Percentiles rank a stretch among this genome's conserved stretches.
Conservation (phyloP, 129 eudicot genomes). For the Sambucus nigra region DNA sequence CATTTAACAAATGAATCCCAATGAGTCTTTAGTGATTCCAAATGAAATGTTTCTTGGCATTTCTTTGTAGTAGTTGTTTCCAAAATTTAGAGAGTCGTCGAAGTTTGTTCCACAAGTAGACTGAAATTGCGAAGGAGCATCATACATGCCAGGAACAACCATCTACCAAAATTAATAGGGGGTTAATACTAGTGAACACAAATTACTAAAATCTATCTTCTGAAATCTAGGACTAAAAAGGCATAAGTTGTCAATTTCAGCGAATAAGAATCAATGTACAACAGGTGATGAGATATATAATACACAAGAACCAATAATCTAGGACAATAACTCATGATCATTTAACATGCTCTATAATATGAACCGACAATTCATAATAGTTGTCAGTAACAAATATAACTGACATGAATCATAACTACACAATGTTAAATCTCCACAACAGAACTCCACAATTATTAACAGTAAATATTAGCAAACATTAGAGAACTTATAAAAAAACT, state of each 20-base stretch:
- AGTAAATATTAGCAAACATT: too few relatives aligned
- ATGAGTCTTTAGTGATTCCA: conserved; percentile 86
- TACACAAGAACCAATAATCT: too few relatives aligned
- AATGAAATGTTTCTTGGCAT: conserved; percentile 61
- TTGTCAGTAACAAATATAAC: too few relatives aligned
- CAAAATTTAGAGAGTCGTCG: conserved; percentile 44
- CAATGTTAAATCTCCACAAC: too few relatives aligned
- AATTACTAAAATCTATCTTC: background rate
- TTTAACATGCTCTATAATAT: too few relatives aligned
- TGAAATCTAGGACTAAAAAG: background rate
- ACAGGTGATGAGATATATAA: too few relatives aligned
- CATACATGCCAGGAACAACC: conserved; percentile 41
- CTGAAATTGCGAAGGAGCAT: conserved; percentile 41
- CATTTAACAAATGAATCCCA: conserved; percentile 88
- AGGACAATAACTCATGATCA: too few relatives aligned
- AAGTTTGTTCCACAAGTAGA: conserved; percentile 57
- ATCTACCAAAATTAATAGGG: conserved; percentile 27
- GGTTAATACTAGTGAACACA: background rate
- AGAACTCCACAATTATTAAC: too few relatives aligned
- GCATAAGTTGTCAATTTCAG: background rate
- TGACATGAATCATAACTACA: too few relatives aligned
- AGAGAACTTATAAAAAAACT: too few relatives aligned
- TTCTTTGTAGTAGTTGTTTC: conserved; percentile 77
- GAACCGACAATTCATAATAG: too few relatives aligned
- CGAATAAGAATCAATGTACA: background rate